Evolutionary conservation across 1,284 basidiomycete species (phyloP).

Genomic region (Thecaphora thlaspeos): DNA sequence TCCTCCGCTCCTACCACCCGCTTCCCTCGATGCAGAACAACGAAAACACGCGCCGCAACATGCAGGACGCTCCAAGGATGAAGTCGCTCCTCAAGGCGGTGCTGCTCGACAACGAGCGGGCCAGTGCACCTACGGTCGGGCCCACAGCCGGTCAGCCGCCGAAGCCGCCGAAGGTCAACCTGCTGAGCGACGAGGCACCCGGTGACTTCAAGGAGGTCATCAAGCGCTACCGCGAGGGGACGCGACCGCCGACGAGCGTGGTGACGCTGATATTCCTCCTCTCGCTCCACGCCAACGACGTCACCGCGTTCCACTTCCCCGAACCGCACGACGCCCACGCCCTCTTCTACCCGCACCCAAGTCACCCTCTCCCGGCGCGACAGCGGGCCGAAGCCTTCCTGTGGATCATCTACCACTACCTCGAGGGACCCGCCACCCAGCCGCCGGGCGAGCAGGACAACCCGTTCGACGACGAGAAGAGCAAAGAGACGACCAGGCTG

Average conservation of each 20-base stretch:
- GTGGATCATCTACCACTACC: slow-evolving; percentile 55
- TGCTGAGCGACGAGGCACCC: slow-evolving; percentile 46
- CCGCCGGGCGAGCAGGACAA: slow-evolving; percentile 41
- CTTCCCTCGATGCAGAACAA: slow-evolving; percentile 73
- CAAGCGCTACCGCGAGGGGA: slow-evolving; percentile 33
- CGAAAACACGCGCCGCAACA: slow-evolving; percentile 66
- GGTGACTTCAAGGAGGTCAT: slow-evolving; percentile 45
- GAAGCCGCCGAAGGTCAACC: slow-evolving; percentile 25
- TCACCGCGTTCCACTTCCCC: slow-evolving; percentile 47
- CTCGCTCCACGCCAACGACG: slow-evolving; percentile 39
- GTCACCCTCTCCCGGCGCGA: slow-evolving; percentile 39
- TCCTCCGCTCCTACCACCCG: slow-evolving; percentile 77
- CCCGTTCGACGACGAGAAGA: slow-evolving; percentile 48
- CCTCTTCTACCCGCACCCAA: slow-evolving; percentile 52
- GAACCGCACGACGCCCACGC: slow-evolving; percentile 46
- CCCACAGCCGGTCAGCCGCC: slow-evolving; percentile 32
- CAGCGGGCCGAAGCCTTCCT: slow-evolving; percentile 49
- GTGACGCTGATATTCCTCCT: slow-evolving; percentile 54
- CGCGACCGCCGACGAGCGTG: slow-evolving; percentile 45
- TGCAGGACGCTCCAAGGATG: slow-evolving; percentile 78
- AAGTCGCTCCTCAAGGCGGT: slow-evolving; percentile 75
- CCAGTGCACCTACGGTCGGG: slow-evolving; percentile 41
- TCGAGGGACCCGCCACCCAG: slow-evolving; percentile 46
- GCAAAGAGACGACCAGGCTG: slow-evolving; percentile 13
- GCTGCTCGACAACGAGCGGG: slow-evolving; percentile 69